These are phyloP conservation scores for Metschnikowia lachancei DNA, from an alignment of 805 yeast genomes.

Conservation along the genomic window DNA sequence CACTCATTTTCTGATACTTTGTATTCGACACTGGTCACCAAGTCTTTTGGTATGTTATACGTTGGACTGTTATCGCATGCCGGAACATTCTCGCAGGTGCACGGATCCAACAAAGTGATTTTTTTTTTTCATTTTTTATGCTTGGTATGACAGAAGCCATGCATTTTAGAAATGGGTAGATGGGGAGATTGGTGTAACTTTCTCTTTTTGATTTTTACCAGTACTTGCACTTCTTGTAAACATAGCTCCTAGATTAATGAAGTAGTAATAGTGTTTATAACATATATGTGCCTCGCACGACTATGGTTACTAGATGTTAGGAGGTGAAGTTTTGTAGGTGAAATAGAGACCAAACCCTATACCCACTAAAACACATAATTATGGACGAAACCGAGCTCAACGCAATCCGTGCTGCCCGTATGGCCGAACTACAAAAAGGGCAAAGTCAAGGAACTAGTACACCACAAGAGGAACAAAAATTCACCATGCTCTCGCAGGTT, in stretches of 20 bases:
- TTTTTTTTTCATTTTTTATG: too few relatives aligned
- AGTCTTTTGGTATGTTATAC: not conserved
- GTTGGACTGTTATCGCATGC: not conserved
- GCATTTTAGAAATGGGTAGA: too few relatives aligned
- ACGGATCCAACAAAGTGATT: slow-evolving; percentile 3
- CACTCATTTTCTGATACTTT: slow-evolving; percentile 20
- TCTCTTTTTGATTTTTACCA: too few relatives aligned
- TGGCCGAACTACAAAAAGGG: slow-evolving; percentile 73
- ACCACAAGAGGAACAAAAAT: slow-evolving; percentile 37
- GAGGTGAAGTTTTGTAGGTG: not conserved
- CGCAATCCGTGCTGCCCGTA: slow-evolving; percentile 90
- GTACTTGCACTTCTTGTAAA: too few relatives aligned
- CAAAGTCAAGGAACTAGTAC: slow-evolving; percentile 30
- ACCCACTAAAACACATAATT: not conserved
- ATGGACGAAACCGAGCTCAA: slow-evolving; percentile 88
- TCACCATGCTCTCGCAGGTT: slow-evolving; percentile 57
- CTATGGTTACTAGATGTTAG: not conserved
- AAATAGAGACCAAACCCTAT: not conserved
- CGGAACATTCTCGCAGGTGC: slow-evolving; percentile 4
- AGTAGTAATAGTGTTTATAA: too few relatives aligned
- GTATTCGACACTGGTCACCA: not conserved
- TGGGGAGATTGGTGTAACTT: too few relatives aligned
- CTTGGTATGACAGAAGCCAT: too few relatives aligned
- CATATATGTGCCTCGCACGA: not conserved
- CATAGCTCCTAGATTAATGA: too few relatives aligned